A percentile compares a stretch with the other conserved stretches of the same genome.
Conservation (phyloP, 805 yeast genomes). For the Lachancea quebecensis region DNA sequence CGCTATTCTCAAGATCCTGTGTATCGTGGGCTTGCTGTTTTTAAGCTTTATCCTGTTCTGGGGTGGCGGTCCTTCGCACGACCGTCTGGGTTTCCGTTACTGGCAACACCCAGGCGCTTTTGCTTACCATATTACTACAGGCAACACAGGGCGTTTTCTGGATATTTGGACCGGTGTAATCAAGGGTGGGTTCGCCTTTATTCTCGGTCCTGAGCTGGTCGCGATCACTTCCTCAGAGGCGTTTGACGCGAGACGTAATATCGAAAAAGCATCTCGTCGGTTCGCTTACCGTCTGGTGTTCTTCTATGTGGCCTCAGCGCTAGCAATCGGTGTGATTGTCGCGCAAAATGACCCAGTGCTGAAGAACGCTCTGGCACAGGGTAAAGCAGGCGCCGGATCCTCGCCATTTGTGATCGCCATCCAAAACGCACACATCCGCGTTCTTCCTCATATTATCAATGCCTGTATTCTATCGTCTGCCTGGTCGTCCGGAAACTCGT, state of each 20-base stretch:
- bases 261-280: constrained; percentile 47
- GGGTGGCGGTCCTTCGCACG: constrained; percentile 55
- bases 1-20: constrained; percentile 54
- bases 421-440: constrained; percentile 41
- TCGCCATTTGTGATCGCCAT: constrained; percentile 47
- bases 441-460: constrained; percentile 41
- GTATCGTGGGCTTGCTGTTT: constrained; percentile 56
- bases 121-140: constrained; percentile 28
- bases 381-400: constrained; percentile 35
- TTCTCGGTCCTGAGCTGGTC: constrained; percentile 44
- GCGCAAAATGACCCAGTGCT: constrained; percentile 41
- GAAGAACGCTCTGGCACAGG: constrained; percentile 32
- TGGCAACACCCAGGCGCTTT: constrained; percentile 53
- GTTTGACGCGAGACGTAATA: constrained; percentile 40
- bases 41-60: constrained; percentile 51
- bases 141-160: constrained; percentile 42
- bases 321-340: constrained; percentile 52
- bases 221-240: constrained; percentile 46
- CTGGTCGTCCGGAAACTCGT: constrained; percentile 33
- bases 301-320: constrained; percentile 48
- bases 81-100: constrained; percentile 52
- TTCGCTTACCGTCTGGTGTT: constrained; percentile 47
- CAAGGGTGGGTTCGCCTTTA: constrained; percentile 45
- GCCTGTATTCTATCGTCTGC: constrained; percentile 45
- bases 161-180: constrained; percentile 47